Evolutionary conservation across 805 yeast genomes (phyloP), one percentile per base, ranked within the genome.

Genomic region (Wickerhamiella brachini): DNA sequence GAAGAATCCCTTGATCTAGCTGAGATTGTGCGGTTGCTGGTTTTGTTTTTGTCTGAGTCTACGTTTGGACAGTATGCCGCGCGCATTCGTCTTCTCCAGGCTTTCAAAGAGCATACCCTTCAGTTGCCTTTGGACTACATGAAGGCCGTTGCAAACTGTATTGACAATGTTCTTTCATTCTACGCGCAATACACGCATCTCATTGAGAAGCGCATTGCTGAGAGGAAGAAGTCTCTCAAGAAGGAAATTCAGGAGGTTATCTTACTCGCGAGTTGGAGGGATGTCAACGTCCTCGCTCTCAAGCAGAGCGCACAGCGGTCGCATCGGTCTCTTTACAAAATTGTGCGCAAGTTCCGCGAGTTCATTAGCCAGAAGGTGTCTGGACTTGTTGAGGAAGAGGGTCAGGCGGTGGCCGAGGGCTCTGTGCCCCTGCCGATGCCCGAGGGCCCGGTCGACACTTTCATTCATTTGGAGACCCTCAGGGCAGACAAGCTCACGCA

Each of bases 201-300:
- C 1, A 68, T 90, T n/a, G 62, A 64, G 1, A 75, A 73, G 0
- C 64, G 68, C 10, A 61, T 88, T 9, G 59, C 57, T 0, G 61
- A 62, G 1, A 73, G 74, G 1, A 80, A 74, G 63, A 78, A 75
- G 59, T 65, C 67, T 2, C 68, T 90, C 37, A 86, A 81, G 53
- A 90, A 89, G 62, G 87, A 87, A 48, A 77, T 93, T 10, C 74
- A 79, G 37, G 98, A 93, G 52, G 81, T 88, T 3, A 87, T 93
- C 44, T 68, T 86, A 45, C 71, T 93, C 15, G 97, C 98, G 1
- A 85, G 95, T 60, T 94, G 97, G 97, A 88, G 89, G 59, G 99
- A 93, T 68, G 89, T 88, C 12, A 94, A 93, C 61, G 78, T 88
- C 44, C 94, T 85, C 62, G 95, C 98, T 0, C 73, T 93, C 60